A percentile compares a stretch with the other conserved stretches of the same genome.
Evolutionary conservation across 352 stramenopile species (phyloP).

Genomic region (Pythium phragmiticola): DNA sequence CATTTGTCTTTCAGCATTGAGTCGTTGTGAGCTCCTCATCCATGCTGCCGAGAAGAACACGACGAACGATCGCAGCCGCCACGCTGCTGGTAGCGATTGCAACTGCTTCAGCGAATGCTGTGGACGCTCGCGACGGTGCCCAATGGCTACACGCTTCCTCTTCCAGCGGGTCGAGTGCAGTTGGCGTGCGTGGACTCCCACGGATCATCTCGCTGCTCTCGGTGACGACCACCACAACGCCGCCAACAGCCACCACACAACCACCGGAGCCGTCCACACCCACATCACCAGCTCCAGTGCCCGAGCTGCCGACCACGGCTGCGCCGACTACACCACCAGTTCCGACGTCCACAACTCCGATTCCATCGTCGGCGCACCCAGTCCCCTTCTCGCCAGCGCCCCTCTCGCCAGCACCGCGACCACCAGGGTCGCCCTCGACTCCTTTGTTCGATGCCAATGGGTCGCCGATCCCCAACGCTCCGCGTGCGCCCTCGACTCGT

Average conservation of each 20-base stretch:
- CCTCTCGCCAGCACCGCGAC: neutral
- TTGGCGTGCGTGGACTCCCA: neutral
- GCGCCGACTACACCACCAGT: neutral
- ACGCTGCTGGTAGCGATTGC: neutral
- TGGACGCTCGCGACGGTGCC: neutral
- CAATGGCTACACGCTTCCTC: slow-evolving; percentile 8
- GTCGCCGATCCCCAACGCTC: neutral
- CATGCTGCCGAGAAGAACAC: neutral
- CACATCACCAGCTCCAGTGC: neutral
- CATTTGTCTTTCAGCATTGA: neutral
- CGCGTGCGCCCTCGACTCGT: neutral
- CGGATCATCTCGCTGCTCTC: neutral
- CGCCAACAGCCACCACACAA: neutral
- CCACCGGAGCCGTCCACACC: too few relatives aligned
- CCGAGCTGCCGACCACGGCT: neutral
- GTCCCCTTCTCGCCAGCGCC: neutral
- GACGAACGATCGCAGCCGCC: neutral
- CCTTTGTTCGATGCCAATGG: neutral
- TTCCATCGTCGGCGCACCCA: neutral
- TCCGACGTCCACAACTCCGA: slow-evolving; percentile 1
- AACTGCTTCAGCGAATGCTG: neutral
- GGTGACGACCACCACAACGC: neutral
- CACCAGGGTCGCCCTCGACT: slow-evolving; percentile 4
- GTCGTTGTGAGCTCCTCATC: neutral
- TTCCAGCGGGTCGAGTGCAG: neutral